Conservation (phyloP, 352 stramenopile genomes). For the Pythium rishiriense region DNA sequence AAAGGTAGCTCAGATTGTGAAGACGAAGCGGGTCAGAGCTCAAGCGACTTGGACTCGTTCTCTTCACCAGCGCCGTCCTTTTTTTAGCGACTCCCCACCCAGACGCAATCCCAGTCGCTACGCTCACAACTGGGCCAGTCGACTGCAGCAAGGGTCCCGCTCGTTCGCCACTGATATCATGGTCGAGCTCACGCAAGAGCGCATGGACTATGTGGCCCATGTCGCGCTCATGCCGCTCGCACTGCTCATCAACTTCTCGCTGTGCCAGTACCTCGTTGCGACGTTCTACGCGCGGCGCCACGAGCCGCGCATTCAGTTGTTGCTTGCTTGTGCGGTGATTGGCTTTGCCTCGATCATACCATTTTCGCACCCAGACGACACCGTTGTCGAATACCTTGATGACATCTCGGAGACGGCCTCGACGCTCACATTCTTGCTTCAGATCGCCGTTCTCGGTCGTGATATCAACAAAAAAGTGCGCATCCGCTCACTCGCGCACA, state of each 20-base stretch:
- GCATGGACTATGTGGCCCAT: constrained; percentile 4
- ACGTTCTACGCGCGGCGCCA: constrained; percentile 10
- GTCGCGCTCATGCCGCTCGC: constrained; percentile 9
- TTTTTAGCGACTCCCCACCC: too few relatives aligned
- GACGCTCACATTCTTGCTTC: constrained; percentile 27
- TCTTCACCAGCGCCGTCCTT: too few relatives aligned
- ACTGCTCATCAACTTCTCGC: constrained; percentile 27
- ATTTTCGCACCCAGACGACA: constrained; percentile 14
- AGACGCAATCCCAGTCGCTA: too few relatives aligned
- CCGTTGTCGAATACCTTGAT: constrained; percentile 19
- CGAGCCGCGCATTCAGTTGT: not conserved
- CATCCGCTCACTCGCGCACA: constrained; percentile 10
- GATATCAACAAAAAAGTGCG: constrained; percentile 18
- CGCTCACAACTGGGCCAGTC: too few relatives aligned
- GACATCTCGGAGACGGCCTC: constrained; percentile 23
- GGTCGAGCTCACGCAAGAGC: constrained; percentile 6
- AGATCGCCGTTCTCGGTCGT: constrained; percentile 22
- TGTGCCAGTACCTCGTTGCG: constrained; percentile 21
- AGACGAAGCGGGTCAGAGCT: too few relatives aligned
- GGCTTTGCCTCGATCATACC: constrained; percentile 24
- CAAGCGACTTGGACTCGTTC: too few relatives aligned
- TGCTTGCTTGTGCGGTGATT: constrained; percentile 10
- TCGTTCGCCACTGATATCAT: too few relatives aligned
- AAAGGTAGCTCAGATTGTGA: too few relatives aligned
- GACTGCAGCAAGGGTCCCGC: too few relatives aligned